These are phyloP conservation scores for Colletotrichum graminicola DNA, from an alignment of 2,329 filamentous ascomycete species.

Conservation along the genomic window DNA sequence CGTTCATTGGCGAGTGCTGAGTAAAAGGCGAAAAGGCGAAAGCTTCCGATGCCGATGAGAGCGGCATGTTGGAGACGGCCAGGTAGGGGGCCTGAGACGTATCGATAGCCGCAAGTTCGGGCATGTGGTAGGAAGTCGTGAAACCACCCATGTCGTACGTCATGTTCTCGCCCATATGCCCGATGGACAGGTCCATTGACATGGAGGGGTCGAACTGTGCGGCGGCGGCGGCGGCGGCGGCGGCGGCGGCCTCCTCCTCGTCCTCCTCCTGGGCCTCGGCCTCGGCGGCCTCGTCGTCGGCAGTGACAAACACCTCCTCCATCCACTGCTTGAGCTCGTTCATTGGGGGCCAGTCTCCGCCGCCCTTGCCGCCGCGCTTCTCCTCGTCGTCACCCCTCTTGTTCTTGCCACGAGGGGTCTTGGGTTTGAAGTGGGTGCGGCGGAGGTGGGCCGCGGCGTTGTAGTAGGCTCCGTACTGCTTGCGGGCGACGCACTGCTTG, in stretches of 20 bases:
- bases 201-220: constrained; percentile 29
- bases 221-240: not conserved
- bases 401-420: constrained; percentile 60
- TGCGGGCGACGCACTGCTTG: constrained; percentile 82
- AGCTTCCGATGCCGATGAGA: constrained; percentile 33
- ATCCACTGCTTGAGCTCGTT: constrained; percentile 71
- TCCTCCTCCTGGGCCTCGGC: constrained; percentile 47
- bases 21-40: constrained; percentile 37
- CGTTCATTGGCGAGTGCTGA: constrained; percentile 38
- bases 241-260: constrained; percentile 34
- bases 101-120: constrained; percentile 36
- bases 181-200: constrained; percentile 35
- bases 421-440: constrained; percentile 86
- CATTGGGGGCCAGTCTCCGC: constrained; percentile 69
- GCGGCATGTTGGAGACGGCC: constrained; percentile 37
- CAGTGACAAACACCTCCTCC: constrained; percentile 61
- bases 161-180: constrained; percentile 40
- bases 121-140: constrained; percentile 30
- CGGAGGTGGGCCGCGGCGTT: constrained; percentile 93
- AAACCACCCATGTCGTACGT: constrained; percentile 31
- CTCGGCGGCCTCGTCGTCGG: constrained; percentile 50
- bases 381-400: constrained; percentile 56
- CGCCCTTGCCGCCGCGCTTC: constrained; percentile 67
- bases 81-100: constrained; percentile 31
- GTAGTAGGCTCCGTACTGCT: constrained; percentile 92